phyloP scores from a whole-genome alignment of 208 protist genomes.

The Vickermania spadyakhi region DNA sequence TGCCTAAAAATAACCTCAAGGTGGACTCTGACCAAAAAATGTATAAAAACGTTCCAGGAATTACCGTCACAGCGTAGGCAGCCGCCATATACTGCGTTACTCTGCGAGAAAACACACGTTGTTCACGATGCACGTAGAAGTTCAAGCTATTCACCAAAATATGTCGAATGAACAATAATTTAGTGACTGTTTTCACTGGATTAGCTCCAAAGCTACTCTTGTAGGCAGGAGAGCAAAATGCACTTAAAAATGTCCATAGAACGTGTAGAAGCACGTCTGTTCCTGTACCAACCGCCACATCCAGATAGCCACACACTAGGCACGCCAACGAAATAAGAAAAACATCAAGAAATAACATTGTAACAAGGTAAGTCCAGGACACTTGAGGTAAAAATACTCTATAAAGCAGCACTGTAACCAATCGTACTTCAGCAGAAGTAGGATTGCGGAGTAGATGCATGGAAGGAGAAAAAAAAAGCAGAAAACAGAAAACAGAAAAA shows the following conservation, averaged over 20 bases:
- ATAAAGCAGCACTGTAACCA: no score
- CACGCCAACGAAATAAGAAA: not conserved
- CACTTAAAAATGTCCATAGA: not conserved
- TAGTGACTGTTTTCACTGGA: conserved; percentile 18
- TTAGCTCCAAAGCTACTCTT: conserved; percentile 14
- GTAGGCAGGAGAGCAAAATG: not conserved
- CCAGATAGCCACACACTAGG: not conserved
- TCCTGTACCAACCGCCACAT: not conserved
- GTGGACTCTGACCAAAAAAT: conserved; percentile 9
- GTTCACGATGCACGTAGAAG: conserved; percentile 20
- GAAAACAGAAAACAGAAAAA: no score
- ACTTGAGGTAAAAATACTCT: no score
- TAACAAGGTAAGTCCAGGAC: not conserved
- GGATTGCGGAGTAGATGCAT: no score
- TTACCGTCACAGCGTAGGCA: conserved; percentile 29
- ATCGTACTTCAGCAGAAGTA: no score
- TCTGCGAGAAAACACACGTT: conserved; percentile 39
- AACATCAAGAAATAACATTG: not conserved
- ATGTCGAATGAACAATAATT: conserved; percentile 30
- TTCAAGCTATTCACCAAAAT: conserved; percentile 20
- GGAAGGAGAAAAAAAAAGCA: no score
- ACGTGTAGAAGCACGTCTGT: not conserved
- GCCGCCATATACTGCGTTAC: conserved; percentile 38
- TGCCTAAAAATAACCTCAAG: conserved; percentile 27
- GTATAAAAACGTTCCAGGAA: conserved; percentile 38